These are phyloP conservation scores for Hawksworthiomyces lignivorus DNA, from an alignment of 2,329 filamentous ascomycete genomes.

Conservation along the genomic window DNA sequence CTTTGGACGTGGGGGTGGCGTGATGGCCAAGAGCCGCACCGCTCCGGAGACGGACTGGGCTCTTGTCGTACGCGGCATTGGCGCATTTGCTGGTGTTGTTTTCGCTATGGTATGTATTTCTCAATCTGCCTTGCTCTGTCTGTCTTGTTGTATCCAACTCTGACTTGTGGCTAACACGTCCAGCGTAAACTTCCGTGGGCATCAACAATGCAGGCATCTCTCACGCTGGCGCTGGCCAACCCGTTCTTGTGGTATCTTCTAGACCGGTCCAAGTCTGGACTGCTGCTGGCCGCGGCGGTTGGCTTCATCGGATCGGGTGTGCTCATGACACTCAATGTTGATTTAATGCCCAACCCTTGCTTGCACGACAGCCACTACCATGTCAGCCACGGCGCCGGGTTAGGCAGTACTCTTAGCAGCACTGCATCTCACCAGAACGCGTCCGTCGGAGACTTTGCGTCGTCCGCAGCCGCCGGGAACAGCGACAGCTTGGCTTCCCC, in stretches of 20 bases:
- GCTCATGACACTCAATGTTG: constrained; percentile 67
- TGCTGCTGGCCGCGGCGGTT: constrained; percentile 68
- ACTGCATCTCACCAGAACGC: constrained; percentile 16
- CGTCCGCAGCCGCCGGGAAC: too few species aligned
- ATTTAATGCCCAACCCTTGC: constrained; percentile 65
- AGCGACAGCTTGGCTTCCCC: constrained; percentile 1
- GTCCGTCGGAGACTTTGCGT: too few species aligned
- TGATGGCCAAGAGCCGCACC: constrained; percentile 23
- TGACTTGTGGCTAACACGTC: constrained; percentile 1
- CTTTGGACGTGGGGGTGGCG: constrained; percentile 22
- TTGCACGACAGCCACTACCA: constrained; percentile 15
- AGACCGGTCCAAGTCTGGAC: constrained; percentile 79
- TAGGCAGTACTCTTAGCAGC: constrained; percentile 2
- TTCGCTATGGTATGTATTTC: constrained; percentile 64
- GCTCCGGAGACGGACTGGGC: constrained; percentile 63
- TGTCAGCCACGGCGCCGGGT: constrained; percentile 7
- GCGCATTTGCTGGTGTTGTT: constrained; percentile 53
- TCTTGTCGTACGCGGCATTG: constrained; percentile 47
- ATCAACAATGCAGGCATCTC: constrained; percentile 85
- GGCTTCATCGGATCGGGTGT: constrained; percentile 66
- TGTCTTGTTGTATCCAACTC: neutral
- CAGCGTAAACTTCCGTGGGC: constrained; percentile 88
- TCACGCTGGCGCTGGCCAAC: constrained; percentile 84
- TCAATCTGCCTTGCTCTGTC: neutral
- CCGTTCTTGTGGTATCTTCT: constrained; percentile 94